These are phyloP conservation scores for Blastomyces parvus DNA, from an alignment of 2,329 filamentous ascomycete species.

Conservation along the genomic window DNA sequence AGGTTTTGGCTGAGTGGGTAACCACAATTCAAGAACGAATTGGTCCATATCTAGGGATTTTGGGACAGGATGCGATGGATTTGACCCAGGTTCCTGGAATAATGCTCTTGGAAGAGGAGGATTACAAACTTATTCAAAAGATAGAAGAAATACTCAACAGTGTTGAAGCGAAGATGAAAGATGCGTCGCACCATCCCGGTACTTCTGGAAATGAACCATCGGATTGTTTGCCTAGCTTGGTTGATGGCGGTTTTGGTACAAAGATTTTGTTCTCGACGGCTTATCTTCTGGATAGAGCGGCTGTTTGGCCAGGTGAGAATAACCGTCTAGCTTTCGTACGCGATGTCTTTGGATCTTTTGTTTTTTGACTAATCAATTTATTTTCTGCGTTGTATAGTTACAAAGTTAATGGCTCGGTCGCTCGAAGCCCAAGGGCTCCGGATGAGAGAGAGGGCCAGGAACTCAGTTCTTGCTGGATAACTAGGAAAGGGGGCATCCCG, in stretches of 20 bases:
- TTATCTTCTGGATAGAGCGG: constrained; percentile 76
- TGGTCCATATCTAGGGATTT: constrained; percentile 76
- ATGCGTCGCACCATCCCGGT: constrained; percentile 37
- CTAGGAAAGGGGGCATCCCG: background rate
- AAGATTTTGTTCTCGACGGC: constrained; percentile 78
- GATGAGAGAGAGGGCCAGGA: constrained; percentile 50
- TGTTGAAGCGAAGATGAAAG: constrained; percentile 69
- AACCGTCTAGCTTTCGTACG: background rate
- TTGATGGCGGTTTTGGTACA: constrained; percentile 66
- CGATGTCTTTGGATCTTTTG: background rate
- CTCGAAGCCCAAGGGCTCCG: constrained; percentile 55
- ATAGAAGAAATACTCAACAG: constrained; percentile 67
- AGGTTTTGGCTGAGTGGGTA: constrained; percentile 90
- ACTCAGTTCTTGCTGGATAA: constrained; percentile 17
- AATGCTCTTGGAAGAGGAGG: constrained; percentile 85
- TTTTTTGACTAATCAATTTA: background rate
- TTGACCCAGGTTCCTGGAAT: constrained; percentile 71
- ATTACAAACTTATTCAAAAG: constrained; percentile 74
- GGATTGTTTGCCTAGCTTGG: constrained; percentile 47
- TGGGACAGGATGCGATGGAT: constrained; percentile 75
- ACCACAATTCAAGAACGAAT: constrained; percentile 88
- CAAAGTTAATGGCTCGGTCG: constrained; percentile 58
- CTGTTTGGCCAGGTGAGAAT: constrained; percentile 79
- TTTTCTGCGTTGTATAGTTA: constrained; percentile 39
- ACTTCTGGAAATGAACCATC: constrained; percentile 30